A percentile compares a stretch with the other conserved stretches of the same genome.
Evolutionary conservation across 139 green algal genomes (phyloP).

Genomic region (Closterium sp.): DNA sequence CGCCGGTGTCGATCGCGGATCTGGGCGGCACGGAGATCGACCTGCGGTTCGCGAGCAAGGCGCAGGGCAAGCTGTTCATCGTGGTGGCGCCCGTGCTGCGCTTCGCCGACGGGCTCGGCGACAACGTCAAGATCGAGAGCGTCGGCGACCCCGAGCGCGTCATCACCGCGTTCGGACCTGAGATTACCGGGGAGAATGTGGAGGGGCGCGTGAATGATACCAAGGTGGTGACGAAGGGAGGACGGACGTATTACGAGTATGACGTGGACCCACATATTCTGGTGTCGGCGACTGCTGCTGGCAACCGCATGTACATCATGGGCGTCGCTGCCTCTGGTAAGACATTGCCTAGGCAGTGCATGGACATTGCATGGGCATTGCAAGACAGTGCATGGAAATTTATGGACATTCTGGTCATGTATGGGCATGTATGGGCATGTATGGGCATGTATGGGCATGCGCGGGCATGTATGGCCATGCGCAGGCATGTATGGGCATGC

Average conservation of each 20-base stretch:
- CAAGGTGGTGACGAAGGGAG: neutral
- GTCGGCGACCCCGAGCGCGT: slow-evolving; percentile 41
- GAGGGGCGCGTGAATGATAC: slow-evolving; percentile 39
- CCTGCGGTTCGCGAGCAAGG: slow-evolving; percentile 70
- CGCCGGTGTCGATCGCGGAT: slow-evolving; percentile 93
- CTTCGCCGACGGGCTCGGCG: slow-evolving; percentile 59
- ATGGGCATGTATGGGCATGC: too few relatives aligned
- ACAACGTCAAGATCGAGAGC: slow-evolving; percentile 43
- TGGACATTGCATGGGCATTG: too few relatives aligned
- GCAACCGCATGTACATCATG: slow-evolving; percentile 48
- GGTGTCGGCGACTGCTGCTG: slow-evolving; percentile 35
- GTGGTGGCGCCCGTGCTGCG: slow-evolving; percentile 88
- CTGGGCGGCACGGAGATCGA: slow-evolving; percentile 92
- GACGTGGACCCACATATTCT: slow-evolving; percentile 41
- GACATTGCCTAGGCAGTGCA: neutral
- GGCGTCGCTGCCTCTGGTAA: slow-evolving; percentile 25
- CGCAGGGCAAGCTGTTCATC: slow-evolving; percentile 73
- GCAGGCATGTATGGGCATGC: too few relatives aligned
- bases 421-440: too few relatives aligned
- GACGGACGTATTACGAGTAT: slow-evolving; percentile 46
- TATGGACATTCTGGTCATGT: too few relatives aligned
- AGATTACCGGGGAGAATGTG: slow-evolving; percentile 41
- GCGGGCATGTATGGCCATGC: too few relatives aligned
- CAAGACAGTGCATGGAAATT: too few relatives aligned
- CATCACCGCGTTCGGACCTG: slow-evolving; percentile 42